Evolutionary conservation across 2,329 filamentous ascomycete genomes (phyloP), one percentile per base, ranked within the genome.

Genomic region (Claviceps purpurea): DNA sequence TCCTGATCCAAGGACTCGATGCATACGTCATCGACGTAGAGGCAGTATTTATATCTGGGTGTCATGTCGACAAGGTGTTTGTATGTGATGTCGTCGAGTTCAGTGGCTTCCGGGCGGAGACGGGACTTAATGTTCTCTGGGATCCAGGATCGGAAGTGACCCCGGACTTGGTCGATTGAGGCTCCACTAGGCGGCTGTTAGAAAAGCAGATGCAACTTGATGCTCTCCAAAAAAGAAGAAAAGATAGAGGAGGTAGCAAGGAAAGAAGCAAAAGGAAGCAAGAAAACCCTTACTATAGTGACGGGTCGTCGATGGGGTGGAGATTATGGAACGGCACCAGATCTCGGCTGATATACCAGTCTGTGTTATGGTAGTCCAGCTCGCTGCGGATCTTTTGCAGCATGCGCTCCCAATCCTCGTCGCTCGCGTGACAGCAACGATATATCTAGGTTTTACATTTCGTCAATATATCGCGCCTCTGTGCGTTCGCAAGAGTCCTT

Each of bases 81-180:
- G 26, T 24, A n/a, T 13, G 18, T 6, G 3, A 34, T 14, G 20
- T 40, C 37, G 37, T 41, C 16, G 37, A n/a, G 24, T n/a, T 47
- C 13, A 47, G 37, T 41, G 34, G 43, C 42, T 10, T 42, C 37
- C 16, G 38, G 42, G n/a, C 22, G 24, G 24, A 51, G 43, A 47
- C 50, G 50, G 34, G 18, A 20, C 38, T 47, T 22, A 7, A 51
- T 22, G 43, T 47, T 41, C 43, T 47, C 46, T 22, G 50, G 22
- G 22, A 51, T 44, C 50, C 43, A 51, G 24, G 43, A 51, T n/a
- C 42, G 43, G 43, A 51, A 51, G 50, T 47, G 50, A 41, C 22
- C 11, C 37, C 50, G 50, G 14, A 42, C 50, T 47, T 51, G 43
- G 11, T 47, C 16, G 16, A 44, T 40, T 34, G 49, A 46, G 42